Percentiles rank a stretch among this genome's conserved stretches.
phyloP scores from a whole-genome alignment of 2,329 filamentous ascomycete genomes.

The Ramularia endophylla region DNA sequence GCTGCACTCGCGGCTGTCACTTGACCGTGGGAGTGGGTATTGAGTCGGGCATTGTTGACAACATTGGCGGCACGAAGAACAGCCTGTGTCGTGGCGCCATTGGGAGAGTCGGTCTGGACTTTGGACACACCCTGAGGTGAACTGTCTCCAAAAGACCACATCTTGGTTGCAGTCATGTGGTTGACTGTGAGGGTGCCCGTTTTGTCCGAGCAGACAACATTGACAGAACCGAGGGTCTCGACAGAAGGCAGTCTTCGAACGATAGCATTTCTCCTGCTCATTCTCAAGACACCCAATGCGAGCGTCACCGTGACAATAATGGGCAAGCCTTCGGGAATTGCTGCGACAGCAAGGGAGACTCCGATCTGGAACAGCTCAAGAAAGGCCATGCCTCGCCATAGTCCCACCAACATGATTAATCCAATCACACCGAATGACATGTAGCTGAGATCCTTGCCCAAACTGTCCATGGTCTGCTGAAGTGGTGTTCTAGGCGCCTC shows the following conservation, averaged over 20 bases:
- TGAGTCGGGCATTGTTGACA: constrained; percentile 85
- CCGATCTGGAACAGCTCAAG: constrained; percentile 97
- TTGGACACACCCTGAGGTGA: constrained; percentile 49
- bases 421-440: constrained; percentile 93
- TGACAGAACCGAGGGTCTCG: constrained; percentile 95
- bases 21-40: constrained; percentile 53
- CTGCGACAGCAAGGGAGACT: constrained; percentile 91
- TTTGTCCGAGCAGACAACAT: constrained; percentile 99
- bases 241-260: constrained; percentile 94
- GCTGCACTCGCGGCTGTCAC: constrained; percentile 63
- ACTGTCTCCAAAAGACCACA: constrained; percentile 82
- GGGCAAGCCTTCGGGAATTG: constrained; percentile 90
- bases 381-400: constrained; percentile 80
- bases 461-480: constrained; percentile 94
- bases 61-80: constrained; percentile 92
- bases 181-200: constrained; percentile 95
- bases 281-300: constrained; percentile 87
- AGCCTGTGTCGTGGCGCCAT: constrained; percentile 68
- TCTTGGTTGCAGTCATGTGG: constrained; percentile 94
- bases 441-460: constrained; percentile 93
- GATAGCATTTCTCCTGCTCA: constrained; percentile 93
- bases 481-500: constrained; percentile 92
- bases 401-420: constrained; percentile 84
- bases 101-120: constrained; percentile 48
- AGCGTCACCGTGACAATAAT: constrained; percentile 98